phyloP scores from a whole-genome alignment of 2,329 filamentous ascomycete species.

The Sporothrix variecibatus region DNA sequence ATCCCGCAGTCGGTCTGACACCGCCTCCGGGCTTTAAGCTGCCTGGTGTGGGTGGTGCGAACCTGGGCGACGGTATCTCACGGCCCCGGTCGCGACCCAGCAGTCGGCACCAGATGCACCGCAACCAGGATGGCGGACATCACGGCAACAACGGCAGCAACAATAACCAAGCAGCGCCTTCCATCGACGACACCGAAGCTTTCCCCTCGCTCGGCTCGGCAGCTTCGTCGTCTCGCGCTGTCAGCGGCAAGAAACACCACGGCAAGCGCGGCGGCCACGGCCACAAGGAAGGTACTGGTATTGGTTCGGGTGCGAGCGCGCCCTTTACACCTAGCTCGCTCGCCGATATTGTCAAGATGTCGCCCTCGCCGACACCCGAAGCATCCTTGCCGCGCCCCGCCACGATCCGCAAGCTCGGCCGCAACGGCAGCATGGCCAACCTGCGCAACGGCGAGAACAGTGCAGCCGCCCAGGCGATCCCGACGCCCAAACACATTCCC shows the following conservation, averaged over 20 bases:
- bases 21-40: constrained; percentile 72
- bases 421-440: constrained; percentile 66
- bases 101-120: constrained; percentile 71
- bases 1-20: constrained; percentile 56
- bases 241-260: constrained; percentile 82
- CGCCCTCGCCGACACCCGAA: constrained; percentile 72
- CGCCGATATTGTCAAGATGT: constrained; percentile 94
- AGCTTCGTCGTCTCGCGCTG: constrained; percentile 62
- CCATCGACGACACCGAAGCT: constrained; percentile 91
- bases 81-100: constrained; percentile 79
- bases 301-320: constrained; percentile 19
- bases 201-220: constrained; percentile 87
- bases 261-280: constrained; percentile 86
- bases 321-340: constrained; percentile 69
- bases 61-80: constrained; percentile 56
- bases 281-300: constrained; percentile 65
- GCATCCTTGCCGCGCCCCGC: constrained; percentile 53
- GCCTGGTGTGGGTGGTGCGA: constrained; percentile 51
- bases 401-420: constrained; percentile 57
- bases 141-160: constrained; percentile 31
- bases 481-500: constrained; percentile 86
- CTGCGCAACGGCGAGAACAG: constrained; percentile 74
- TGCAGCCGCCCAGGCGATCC: constrained; percentile 77
- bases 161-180: constrained; percentile 63
- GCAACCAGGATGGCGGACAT: constrained; percentile 45